Base-by-base conservation (phyloP, 2,329 filamentous ascomycete species). In the Exophiala viscosa region DNA sequence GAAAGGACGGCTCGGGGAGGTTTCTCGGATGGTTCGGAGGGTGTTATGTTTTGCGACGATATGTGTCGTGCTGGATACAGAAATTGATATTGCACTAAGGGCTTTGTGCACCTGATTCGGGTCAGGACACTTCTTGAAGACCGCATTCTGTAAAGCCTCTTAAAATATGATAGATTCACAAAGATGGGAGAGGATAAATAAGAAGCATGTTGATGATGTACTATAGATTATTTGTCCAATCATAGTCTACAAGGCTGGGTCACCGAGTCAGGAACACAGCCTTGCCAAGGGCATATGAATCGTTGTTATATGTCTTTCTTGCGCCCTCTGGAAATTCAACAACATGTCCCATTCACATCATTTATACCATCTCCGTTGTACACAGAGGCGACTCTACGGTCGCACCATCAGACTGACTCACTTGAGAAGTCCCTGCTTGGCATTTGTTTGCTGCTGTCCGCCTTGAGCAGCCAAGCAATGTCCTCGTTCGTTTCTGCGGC, bases 1-100 rank as follows among this genome's bases (percentile, higher is more conserved):
- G 83, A 88, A 42, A 93, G 75, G 8, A 84, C 78, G 67, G 85
- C 74, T 57, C 65, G 66, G 20, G 62, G 34, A 14, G 52, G 13
- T 8, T 20, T 49, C 32, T 35, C 55, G 42, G 38, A 33, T 40
- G 17, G 14, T 63, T 72, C 73, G 60, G 68, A 23, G 11, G 32
- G 32, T 10, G 40, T 33, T 10, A 13, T 40, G 17, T 17, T 43
- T 13, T 53, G 49, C 20, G 53, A 54, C 20, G 56, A 54, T 31
- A 55, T 41, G 13, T 28, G 43, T 32, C 52, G 56, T 3, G 32
- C 10, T 31, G 17, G 8, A 15, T 13, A 41, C 7, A 23, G 28
- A 17, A 15, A 4, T 3, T 36, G n/a, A 8, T 15, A 33, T 38
- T 23, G 14, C 20, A 48, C 9, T 5, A 18, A n/a, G 18, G 40